These are phyloP conservation scores for Eremothecium coryli DNA, from an alignment of 1,139 yeast genomes.

Conservation along the genomic window DNA sequence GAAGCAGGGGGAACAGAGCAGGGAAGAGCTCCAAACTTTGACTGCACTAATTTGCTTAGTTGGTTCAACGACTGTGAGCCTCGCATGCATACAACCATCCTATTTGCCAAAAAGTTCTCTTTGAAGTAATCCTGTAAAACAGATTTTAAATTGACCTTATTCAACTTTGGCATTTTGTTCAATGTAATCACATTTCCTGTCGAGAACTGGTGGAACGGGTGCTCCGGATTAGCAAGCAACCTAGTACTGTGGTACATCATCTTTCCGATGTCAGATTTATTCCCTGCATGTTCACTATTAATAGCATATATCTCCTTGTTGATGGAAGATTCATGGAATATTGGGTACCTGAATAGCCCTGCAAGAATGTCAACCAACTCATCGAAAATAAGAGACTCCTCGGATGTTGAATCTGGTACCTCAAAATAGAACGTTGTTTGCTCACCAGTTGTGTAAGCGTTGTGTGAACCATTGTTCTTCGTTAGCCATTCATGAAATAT, in stretches of 20 bases:
- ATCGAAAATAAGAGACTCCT: constrained; percentile 34
- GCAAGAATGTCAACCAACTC: constrained; percentile 42
- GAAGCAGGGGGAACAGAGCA: not conserved
- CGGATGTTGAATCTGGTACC: constrained; percentile 35
- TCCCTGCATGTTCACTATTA: constrained; percentile 54
- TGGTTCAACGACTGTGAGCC: constrained; percentile 57
- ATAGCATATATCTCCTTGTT: constrained; percentile 49
- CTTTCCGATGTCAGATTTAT: constrained; percentile 37
- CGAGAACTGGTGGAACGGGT: constrained; percentile 63
- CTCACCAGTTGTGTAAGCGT: constrained; percentile 62
- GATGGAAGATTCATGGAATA: constrained; percentile 37
- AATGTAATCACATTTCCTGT: constrained; percentile 62
- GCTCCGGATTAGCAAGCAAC: constrained; percentile 37
- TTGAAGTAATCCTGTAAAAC: constrained; percentile 44
- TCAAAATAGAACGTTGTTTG: constrained; percentile 54
- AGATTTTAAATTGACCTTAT: constrained; percentile 45
- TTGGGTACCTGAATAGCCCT: constrained; percentile 42
- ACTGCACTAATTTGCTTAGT: constrained; percentile 42
- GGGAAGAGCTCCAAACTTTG: constrained; percentile 34
- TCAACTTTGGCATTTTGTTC: constrained; percentile 40
- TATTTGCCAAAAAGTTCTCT: constrained; percentile 42
- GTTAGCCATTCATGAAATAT: constrained; percentile 38
- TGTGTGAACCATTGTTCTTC: constrained; percentile 45
- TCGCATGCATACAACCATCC: constrained; percentile 47
- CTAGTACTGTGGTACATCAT: constrained; percentile 51